Evolutionary conservation across 805 yeast species (phyloP).

Genomic region (Barnettozyma salicaria): DNA sequence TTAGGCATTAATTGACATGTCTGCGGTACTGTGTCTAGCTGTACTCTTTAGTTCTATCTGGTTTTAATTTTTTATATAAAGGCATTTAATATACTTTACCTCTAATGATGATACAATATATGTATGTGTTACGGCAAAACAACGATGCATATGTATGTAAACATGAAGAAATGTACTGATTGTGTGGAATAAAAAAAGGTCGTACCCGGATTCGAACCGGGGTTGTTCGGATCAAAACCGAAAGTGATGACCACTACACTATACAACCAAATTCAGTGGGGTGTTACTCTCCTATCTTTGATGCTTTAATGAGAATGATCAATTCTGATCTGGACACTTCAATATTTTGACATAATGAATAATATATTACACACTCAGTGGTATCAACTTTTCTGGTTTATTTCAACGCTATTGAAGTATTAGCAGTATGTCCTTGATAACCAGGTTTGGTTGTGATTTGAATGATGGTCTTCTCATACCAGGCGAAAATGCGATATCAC

Average conservation of each 20-base stretch:
- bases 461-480: constrained; percentile 18
- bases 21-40: not conserved
- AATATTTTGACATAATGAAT: not conserved
- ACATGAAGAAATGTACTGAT: not conserved
- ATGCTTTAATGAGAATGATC: not conserved
- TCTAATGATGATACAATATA: too few species aligned
- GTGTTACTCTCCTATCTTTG: not conserved
- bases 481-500: constrained; percentile 23
- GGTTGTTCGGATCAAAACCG: constrained; percentile 64
- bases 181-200: constrained; percentile 45
- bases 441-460: constrained; percentile 5
- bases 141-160: not conserved
- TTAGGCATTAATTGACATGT: constrained; percentile 5
- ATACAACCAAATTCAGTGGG: constrained; percentile 34
- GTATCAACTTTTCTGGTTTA: not conserved
- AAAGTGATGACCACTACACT: constrained; percentile 57
- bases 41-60: constrained; percentile 1
- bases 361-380: not conserved
- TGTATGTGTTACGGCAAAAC: too few species aligned
- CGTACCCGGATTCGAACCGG: constrained; percentile 87
- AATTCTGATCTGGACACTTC: not conserved
- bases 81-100: not conserved
- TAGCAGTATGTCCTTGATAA: not conserved
- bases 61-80: not conserved
- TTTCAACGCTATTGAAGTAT: constrained; percentile 1